Base-by-base conservation (phyloP, 148 eudicot species). In the Euryodendron excelsum region DNA sequence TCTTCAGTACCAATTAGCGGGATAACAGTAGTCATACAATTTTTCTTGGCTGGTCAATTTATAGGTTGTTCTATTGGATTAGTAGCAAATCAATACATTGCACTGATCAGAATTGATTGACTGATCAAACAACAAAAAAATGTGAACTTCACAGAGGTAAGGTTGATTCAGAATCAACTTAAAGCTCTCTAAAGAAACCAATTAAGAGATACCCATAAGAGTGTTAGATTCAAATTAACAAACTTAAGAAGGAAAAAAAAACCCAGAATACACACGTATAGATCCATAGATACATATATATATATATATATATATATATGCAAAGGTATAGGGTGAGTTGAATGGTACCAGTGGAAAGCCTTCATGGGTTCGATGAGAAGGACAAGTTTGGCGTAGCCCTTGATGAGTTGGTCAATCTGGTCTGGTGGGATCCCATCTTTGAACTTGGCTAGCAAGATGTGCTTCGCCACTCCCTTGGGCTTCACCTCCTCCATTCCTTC, bases 351-450 rank as follows among this genome's bases (percentile, higher is more conserved):
- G 23, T 75, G 75, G 62, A 92, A 88, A 68, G 89, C 55, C 80
- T 89, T 92, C 97, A 92, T 88, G 83, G 92, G 85, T 36, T 81
- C 81, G 78, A 93, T 79, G 72, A 80, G 91, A 85, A 79, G 81
- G 74, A 93, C 94, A 36, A 93, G 93, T 25, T 82, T 74, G 50
- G 93, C 97, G 82, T 87, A 91, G 52, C 85, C 88, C 34, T 82
- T 84, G 80, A 89, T 91, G 81, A 88, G 89, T 25, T 87, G 77
- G 2, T 88, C 87, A 69, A 92, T 84, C 73, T 89, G 78, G 0
- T 84, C 79, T 10, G 81, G 67, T 9, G 94, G 33, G 21, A 87
- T 58, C 25, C 72, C 90, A 36, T 91, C 91, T 79, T 87, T 91
- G 85, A 91, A 92, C 79, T 86, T 89, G 7, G 87, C 92, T 17